phyloP scores from a whole-genome alignment of 768 basidiomycete species.

The Pulveroboletus frians region DNA sequence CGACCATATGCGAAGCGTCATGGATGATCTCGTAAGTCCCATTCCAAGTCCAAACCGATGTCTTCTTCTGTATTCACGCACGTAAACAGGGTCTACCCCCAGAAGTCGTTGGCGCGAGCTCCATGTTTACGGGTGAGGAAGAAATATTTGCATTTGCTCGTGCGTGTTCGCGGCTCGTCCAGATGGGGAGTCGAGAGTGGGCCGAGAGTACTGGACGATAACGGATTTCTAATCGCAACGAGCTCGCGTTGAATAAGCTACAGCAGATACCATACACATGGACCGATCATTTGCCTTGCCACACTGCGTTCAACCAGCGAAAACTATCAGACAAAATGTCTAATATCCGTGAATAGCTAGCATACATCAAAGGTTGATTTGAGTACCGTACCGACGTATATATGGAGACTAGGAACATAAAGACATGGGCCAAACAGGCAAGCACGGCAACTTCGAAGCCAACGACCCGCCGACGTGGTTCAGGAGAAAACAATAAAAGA shows the following conservation, averaged over 20 bases:
- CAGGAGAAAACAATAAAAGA: not conserved
- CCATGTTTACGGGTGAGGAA: constrained; percentile 95
- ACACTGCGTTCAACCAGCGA: not conserved
- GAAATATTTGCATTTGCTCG: constrained; percentile 97
- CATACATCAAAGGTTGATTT: constrained; percentile 22
- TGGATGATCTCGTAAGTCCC: constrained; percentile 84
- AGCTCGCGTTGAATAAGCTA: not conserved
- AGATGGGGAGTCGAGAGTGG: constrained; percentile 93
- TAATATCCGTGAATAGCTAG: constrained; percentile 13
- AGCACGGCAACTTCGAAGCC: constrained; percentile 1
- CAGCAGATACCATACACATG: not conserved
- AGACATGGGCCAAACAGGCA: constrained; percentile 1
- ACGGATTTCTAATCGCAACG: not conserved
- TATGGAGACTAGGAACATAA: constrained; percentile 12
- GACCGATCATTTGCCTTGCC: not conserved
- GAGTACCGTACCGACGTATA: constrained; percentile 20
- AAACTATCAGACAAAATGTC: not conserved
- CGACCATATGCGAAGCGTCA: constrained; percentile 87
- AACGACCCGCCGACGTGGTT: constrained; percentile 1
- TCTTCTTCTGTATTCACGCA: not conserved
- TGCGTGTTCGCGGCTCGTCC: constrained; percentile 79
- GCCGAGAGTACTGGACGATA: constrained; percentile 40
- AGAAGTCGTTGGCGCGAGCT: constrained; percentile 72
- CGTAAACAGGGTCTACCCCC: constrained; percentile 63
- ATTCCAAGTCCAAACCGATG: not conserved